Base-by-base conservation (phyloP, 1,284 basidiomycete species). In the Tylopilus sp. region DNA sequence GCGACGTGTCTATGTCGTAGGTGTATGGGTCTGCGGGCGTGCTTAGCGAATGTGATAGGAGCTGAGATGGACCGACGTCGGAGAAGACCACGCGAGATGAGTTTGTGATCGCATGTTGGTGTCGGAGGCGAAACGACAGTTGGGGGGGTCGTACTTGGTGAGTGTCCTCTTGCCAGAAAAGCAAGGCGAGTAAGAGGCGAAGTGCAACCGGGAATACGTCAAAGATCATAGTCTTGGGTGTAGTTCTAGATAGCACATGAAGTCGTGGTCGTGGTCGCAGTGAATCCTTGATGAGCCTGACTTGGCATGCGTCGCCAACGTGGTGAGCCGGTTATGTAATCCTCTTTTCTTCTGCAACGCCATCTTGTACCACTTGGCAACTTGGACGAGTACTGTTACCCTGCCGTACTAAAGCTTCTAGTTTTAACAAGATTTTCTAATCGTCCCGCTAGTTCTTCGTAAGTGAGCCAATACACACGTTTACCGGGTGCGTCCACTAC, bases 61-160 rank as follows among this genome's bases (percentile, higher is more conserved):
- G 55, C 46, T 51, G 66, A 55, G 51, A 63, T 57, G 66, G 58
- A 40, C 59, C 56, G 36, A 79, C 64, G 57, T 86, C 74, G 28
- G 75, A 69, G 62, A 86, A 82, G 51, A 84, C 62, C 40, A 82
- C 72, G 12, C 71, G 74, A 6, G 78, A 78, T 21, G 70, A 63
- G 50, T 77, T 67, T 26, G 77, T 72, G 19, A 78, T 62, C 19
- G 75, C 78, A 56, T 87, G 84, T 35, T 77, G 67, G 60, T 87
- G 84, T 30, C 84, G 78, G 21, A 87, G 73, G 41, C 76, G 74
- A 61, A 87, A 85, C n/a, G 66, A 71, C 10, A 82, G 63, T 21
- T 67, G 64, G 37, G 64, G 49, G 21, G 56, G 49, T 23, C 6
- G 50, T 30, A 36, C 29, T 15, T 48, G 55, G 2, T 36, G 29